These are phyloP conservation scores for Starmerella kuoi DNA, from an alignment of 805 yeast species.

Conservation along the genomic window DNA sequence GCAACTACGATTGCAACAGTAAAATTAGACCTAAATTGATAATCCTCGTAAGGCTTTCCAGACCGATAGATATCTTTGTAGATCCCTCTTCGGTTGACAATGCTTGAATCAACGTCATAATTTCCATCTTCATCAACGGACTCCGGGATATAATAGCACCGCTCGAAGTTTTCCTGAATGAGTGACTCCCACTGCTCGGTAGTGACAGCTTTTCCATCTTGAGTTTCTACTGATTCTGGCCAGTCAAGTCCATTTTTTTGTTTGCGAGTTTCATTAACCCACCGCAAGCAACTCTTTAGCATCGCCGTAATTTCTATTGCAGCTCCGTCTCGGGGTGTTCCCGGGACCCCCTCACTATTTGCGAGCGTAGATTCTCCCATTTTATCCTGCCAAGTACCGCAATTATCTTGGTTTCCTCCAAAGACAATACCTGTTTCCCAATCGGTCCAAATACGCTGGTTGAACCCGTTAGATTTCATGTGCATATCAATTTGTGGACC, in stretches of 20 bases:
- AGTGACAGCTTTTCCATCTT: slow-evolving; percentile 44
- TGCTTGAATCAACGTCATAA: slow-evolving; percentile 47
- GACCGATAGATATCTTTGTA: slow-evolving; percentile 76
- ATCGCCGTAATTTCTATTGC: slow-evolving; percentile 86
- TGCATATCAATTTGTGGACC: slow-evolving; percentile 80
- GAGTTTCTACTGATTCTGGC: slow-evolving; percentile 40
- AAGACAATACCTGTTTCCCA: slow-evolving; percentile 79
- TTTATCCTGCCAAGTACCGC: slow-evolving; percentile 99
- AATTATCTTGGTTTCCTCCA: slow-evolving; percentile 86
- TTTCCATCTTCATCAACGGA: slow-evolving; percentile 36
- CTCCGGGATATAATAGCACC: slow-evolving; percentile 61
- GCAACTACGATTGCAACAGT: slow-evolving; percentile 90
- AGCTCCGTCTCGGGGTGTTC: slow-evolving; percentile 96
- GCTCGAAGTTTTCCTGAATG: slow-evolving; percentile 63
- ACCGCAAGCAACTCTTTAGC: slow-evolving; percentile 70
- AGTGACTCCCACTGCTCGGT: slow-evolving; percentile 62
- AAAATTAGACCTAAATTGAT: slow-evolving; percentile 84
- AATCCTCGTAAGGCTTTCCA: slow-evolving; percentile 85
- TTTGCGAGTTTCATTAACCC: slow-evolving; percentile 49
- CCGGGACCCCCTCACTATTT: slow-evolving; percentile 81
- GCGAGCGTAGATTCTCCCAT: slow-evolving; percentile 92
- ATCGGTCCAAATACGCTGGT: slow-evolving; percentile 67
- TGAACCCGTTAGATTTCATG: slow-evolving; percentile 86
- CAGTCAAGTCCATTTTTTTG: slow-evolving; percentile 44
- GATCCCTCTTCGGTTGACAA: slow-evolving; percentile 83